These are phyloP conservation scores for Eudorina sp. DNA, from an alignment of 139 green algal species.

Conservation along the genomic window DNA sequence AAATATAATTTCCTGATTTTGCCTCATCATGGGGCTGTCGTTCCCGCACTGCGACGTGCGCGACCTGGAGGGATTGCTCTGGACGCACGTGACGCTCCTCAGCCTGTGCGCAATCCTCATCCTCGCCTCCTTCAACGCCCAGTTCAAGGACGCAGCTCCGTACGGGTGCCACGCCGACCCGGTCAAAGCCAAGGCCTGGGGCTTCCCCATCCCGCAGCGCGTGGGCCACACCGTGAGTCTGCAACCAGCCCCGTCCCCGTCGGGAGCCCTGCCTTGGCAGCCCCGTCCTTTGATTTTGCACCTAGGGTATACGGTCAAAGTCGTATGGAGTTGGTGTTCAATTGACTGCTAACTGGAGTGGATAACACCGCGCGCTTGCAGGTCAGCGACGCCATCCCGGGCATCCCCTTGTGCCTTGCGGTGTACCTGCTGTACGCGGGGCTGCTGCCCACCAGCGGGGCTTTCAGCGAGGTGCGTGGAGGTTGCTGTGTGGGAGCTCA, in stretches of 20 bases:
- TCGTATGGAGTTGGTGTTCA: no score
- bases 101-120: constrained; percentile 10
- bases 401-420: not conserved
- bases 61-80: constrained; percentile 7
- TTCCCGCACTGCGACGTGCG: constrained; percentile 30
- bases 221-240: not conserved
- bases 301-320: not conserved
- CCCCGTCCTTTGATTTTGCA: not conserved
- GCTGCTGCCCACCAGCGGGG: not conserved
- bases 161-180: constrained; percentile 2
- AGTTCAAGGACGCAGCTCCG: constrained; percentile 34
- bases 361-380: no score
- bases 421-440: constrained; percentile 41
- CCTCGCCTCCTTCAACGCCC: constrained; percentile 2
- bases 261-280: no score
- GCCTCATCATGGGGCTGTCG: not conserved
- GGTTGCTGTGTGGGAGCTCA: not conserved
- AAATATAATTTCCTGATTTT: no score
- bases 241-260: not conserved
- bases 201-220: constrained; percentile 20
- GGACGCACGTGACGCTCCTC: constrained; percentile 4
- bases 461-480: not conserved
- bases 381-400: constrained; percentile 15
- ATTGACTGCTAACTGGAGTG: no score
- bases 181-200: constrained; percentile 13